These are phyloP conservation scores for Cystobasidium pallidum DNA, from an alignment of 1,284 basidiomycete species.

Conservation along the genomic window DNA sequence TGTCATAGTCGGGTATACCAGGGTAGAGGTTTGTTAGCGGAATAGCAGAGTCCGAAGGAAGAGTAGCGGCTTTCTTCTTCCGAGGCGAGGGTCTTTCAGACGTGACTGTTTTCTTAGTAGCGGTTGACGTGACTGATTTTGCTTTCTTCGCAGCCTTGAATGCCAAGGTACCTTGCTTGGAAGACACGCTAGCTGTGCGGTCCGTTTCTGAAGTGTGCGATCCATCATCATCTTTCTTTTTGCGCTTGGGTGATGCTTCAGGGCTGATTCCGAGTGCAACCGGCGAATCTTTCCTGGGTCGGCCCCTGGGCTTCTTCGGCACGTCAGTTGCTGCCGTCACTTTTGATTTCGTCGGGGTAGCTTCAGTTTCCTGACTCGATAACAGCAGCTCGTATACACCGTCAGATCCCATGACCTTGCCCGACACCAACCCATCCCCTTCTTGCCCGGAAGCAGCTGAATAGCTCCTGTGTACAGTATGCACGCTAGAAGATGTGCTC, in stretches of 20 bases:
- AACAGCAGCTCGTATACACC: neutral
- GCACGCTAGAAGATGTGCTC: neutral
- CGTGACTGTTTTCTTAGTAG: slow-evolving; percentile 44
- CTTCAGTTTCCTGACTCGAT: neutral
- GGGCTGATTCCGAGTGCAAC: neutral
- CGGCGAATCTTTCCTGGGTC: slow-evolving; percentile 3
- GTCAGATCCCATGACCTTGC: neutral
- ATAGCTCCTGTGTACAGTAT: neutral
- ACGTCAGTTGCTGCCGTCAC: neutral
- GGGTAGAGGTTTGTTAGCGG: neutral
- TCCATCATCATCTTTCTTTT: slow-evolving; percentile 7
- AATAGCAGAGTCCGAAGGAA: neutral
- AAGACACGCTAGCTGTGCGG: neutral
- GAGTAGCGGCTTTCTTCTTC: slow-evolving; percentile 8
- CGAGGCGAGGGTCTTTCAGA: neutral
- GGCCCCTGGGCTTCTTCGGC: slow-evolving; percentile 15
- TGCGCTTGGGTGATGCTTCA: slow-evolving; percentile 29
- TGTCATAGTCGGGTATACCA: slow-evolving; percentile 41
- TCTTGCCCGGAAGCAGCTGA: neutral
- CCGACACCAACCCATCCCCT: neutral
- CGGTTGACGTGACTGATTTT: neutral
- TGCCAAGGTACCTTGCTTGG: slow-evolving; percentile 1
- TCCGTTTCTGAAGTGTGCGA: slow-evolving; percentile 9
- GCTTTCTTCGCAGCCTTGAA: slow-evolving; percentile 1
- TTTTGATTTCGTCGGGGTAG: neutral